Conservation (phyloP, 805 yeast genomes). For the Candida arabinofermentans region DNA sequence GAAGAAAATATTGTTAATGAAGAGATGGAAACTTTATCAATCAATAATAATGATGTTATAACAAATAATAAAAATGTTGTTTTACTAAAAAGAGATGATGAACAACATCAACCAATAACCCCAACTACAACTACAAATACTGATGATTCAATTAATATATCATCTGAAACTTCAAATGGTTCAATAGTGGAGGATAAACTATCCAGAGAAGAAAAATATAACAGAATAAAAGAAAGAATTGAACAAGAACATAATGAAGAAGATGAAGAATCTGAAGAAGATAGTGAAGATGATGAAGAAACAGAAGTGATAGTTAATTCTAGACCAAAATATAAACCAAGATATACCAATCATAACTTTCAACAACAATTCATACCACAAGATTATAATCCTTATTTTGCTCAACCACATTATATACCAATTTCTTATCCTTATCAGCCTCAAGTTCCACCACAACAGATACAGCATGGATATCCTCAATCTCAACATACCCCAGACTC, state of each 20-base stretch:
- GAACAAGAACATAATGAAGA: slow-evolving; percentile 28
- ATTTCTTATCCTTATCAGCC: slow-evolving; percentile 2
- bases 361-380: slow-evolving; percentile 2
- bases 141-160: slow-evolving; percentile 1
- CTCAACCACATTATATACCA: slow-evolving; percentile 1
- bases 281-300: slow-evolving; percentile 25
- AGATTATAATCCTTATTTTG: not conserved
- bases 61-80: not conserved
- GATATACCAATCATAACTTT: not conserved
- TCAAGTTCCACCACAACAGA: slow-evolving; percentile 6
- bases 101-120: slow-evolving; percentile 1
- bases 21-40: slow-evolving; percentile 5
- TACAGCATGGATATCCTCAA: slow-evolving; percentile 3
- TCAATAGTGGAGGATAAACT: slow-evolving; percentile 33
- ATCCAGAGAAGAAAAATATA: slow-evolving; percentile 41
- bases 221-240: slow-evolving; percentile 35
- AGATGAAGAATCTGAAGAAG: slow-evolving; percentile 20
- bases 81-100: not conserved
- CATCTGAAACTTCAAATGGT: slow-evolving; percentile 2
- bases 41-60: slow-evolving; percentile 4
- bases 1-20: not conserved
- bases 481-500: not conserved
- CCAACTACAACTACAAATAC: slow-evolving; percentile 6
- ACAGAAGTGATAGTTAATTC: not conserved
- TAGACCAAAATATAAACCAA: not conserved